Base-by-base conservation (phyloP, 495 filamentous ascomycete species). In the Aspergillus steynii region DNA sequence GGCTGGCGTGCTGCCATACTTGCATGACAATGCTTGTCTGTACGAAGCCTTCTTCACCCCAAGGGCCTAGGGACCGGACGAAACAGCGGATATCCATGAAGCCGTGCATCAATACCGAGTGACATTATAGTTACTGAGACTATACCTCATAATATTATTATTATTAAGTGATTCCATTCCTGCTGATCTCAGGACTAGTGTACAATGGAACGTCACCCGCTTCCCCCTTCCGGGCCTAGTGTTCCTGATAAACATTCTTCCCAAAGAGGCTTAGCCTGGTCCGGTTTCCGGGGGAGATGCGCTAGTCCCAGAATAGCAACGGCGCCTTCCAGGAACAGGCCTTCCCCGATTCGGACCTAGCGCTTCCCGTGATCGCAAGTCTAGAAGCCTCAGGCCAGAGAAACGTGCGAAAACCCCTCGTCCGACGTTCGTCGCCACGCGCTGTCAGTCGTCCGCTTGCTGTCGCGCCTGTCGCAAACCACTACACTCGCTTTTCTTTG, bases 281-380 rank as follows among this genome's bases (percentile, higher is more conserved):
- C 6, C n/a, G 20, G 14, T 58, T 53, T 53, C 51, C 42, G 28
- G 46, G 46, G 50, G 45, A 29, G 31, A 53, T 32, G 20, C 56
- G 31, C 59, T 64, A 64, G 50, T 28, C 65, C 58, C 15, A 63
- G 50, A 59, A 50, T 46, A 52, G 52, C 48, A 56, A 20, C 20
- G 20, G 20, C 20, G 20, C 20, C 20, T 20, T 20, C 50, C 50
- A 25, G 37, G 32, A 27, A 27, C 34, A 37, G 20, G 46, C 58
- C 55, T 61, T n/a, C 26, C 62, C 54, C 15, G 50, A 58, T 62
- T 32, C 5, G 50, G 56, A 29, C 28, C 50, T 65, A 61, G 62
- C 42, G 65, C 26, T 59, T 53, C 65, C 55, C 62, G 65, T 68
- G 65, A 68, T 68, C 56, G 29, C 10, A 20, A 31, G 54, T 55